A percentile compares a stretch with the other conserved stretches of the same genome.
phyloP scores from a whole-genome alignment of 2,329 filamentous ascomycete species.

The Sporothrix pseudoabietina region DNA sequence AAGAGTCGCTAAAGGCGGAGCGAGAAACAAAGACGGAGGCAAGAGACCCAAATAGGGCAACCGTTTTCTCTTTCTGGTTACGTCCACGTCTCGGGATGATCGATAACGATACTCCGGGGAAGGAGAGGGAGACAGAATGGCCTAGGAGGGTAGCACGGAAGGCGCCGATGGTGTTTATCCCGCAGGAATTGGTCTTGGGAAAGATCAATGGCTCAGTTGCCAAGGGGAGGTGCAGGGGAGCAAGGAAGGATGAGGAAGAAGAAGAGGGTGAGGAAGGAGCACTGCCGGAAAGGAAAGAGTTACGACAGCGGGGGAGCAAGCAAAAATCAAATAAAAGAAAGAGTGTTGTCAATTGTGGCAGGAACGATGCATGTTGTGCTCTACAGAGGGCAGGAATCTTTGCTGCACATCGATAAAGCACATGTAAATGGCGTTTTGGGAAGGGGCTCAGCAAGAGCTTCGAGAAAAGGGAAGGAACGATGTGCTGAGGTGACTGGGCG shows the following conservation, averaged over 20 bases:
- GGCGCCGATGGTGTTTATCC: background rate
- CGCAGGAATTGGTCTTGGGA: background rate
- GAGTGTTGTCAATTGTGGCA: background rate
- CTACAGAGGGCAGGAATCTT: background rate
- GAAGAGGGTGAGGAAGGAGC: background rate
- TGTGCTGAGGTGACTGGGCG: background rate
- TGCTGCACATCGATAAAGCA: background rate
- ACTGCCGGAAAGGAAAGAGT: background rate
- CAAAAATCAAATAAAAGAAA: background rate
- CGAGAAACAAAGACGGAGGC: slow-evolving; percentile 24
- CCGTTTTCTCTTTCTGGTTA: slow-evolving; percentile 5
- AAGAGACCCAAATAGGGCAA: background rate
- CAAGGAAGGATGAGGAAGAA: background rate
- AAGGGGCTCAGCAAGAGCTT: background rate
- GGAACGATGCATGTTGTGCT: background rate
- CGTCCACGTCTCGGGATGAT: background rate
- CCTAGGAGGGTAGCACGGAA: background rate
- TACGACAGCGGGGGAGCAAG: background rate
- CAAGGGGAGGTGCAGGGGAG: background rate
- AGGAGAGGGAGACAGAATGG: background rate
- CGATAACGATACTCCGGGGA: background rate
- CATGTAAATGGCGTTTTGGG: background rate
- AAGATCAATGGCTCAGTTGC: background rate
- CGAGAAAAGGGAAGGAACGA: slow-evolving; percentile 10
- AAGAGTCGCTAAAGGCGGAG: slow-evolving; percentile 24